These are phyloP conservation scores for Pezicula radicicola DNA, from an alignment of 2,329 filamentous ascomycete species.

Conservation along the genomic window DNA sequence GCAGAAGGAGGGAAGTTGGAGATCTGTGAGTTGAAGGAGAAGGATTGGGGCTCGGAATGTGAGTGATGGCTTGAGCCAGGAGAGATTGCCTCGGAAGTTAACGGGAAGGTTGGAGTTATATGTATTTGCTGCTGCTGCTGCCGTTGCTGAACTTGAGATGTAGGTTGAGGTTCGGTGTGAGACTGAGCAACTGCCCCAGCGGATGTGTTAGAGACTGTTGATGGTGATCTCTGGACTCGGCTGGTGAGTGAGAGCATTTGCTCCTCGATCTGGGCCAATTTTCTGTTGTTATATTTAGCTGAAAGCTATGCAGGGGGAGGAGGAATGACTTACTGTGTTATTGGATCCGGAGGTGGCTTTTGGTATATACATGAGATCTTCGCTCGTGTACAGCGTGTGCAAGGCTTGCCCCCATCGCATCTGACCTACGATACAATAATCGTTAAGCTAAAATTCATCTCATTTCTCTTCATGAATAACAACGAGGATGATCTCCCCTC, in stretches of 20 bases:
- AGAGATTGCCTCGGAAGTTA: neutral
- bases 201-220: no score
- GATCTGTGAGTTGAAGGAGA: neutral
- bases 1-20: neutral
- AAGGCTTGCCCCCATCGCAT: conserved; percentile 18
- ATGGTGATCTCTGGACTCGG: neutral
- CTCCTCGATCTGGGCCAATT: conserved; percentile 10
- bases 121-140: conserved; percentile 4
- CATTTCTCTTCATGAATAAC: no score
- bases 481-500: no score
- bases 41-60: neutral
- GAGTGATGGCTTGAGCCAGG: neutral
- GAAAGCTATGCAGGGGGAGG: neutral
- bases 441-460: neutral
- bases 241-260: conserved; percentile 6
- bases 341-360: conserved; percentile 7
- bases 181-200: no score
- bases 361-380: conserved; percentile 14
- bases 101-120: neutral
- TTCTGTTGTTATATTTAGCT: conserved; percentile 2
- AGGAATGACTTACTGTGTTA: conserved; percentile 7
- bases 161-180: no score
- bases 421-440: conserved; percentile 6
- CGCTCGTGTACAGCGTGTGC: conserved; percentile 10
- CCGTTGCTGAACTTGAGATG: neutral